Base-by-base conservation (phyloP, 805 yeast species). In the Kodamaea nitidulidarum region DNA sequence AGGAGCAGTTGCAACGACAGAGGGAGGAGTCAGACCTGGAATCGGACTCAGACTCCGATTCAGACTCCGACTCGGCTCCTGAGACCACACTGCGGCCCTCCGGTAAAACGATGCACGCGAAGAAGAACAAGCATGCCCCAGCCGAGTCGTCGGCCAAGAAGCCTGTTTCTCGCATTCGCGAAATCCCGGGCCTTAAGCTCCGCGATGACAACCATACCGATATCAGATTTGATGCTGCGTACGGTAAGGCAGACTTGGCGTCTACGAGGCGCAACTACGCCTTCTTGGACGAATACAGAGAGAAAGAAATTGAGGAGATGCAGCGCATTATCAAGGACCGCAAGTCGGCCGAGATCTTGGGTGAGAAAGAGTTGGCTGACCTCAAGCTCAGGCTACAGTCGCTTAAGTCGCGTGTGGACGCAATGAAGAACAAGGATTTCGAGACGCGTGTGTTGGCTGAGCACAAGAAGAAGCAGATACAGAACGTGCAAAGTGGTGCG, bases 171-270 rank as follows among this genome's bases (percentile, higher is more conserved):
- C 69, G 71, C 46, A 68, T 87, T 26, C 72, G 98, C 47, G 79
- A 81, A 32, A 80, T 90, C 9, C 91, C 85, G 2, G 93, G 91
- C 0, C 55, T 84, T 33, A 70, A 67, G 35, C 52, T 60, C 16
- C 63, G 65, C 16, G 67, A 59, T 47, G 51, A 59, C 36, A 51
- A 59, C 20, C 81, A 84, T 56, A 73, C 77, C 35, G 98, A 93
- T 64, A 82, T 95, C 24, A 72, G 98, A 49, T 93, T 93, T 58
- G 96, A 93, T 60, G 75, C 91, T 2, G 88, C 96, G 0, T 78
- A 79, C 46, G 98, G 98, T 41, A 83, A 79, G 50, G 86, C 93
- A 1, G 91, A 90, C 56, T 63, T 76, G 42, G 65, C 70, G 22
- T 70, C 72, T 42, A 75, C 85, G 12, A 71, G 97, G 44, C 76